phyloP scores from a whole-genome alignment of 352 stramenopile genomes.

The Saprolegnia parasitica region DNA sequence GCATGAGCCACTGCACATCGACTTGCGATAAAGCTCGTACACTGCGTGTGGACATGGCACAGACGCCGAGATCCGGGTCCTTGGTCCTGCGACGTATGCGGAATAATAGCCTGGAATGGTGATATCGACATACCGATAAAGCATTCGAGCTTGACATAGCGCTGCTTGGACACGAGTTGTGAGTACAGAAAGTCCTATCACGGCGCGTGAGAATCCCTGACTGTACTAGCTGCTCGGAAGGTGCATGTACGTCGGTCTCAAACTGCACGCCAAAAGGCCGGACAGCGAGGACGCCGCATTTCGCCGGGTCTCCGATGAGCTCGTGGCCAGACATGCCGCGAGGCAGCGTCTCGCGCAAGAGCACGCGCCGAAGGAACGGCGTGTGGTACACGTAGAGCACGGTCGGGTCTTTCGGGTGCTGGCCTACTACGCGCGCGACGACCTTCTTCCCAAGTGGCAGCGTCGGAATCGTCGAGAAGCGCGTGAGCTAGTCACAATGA shows the following conservation, averaged over 20 bases:
- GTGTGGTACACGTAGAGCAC: slow-evolving; percentile 83
- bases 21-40: background rate
- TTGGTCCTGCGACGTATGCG: background rate
- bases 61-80: background rate
- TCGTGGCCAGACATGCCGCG: slow-evolving; percentile 19
- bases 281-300: slow-evolving; percentile 44
- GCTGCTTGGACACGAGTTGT: slow-evolving; percentile 2
- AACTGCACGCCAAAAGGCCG: slow-evolving; percentile 69
- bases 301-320: slow-evolving; percentile 6
- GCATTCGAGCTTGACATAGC: slow-evolving; percentile 24
- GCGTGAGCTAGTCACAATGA: slow-evolving; percentile 53
- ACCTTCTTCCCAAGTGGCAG: slow-evolving; percentile 46
- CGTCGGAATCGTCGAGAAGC: slow-evolving; percentile 30
- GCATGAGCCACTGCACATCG: background rate
- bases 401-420: slow-evolving; percentile 57
- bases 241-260: slow-evolving; percentile 42
- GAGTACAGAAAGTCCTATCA: slow-evolving; percentile 4
- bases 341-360: slow-evolving; percentile 58
- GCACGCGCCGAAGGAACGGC: slow-evolving; percentile 50
- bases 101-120: background rate
- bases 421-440: slow-evolving; percentile 62
- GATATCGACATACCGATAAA: slow-evolving; percentile 1
- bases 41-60: slow-evolving; percentile 19
- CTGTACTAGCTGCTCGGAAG: background rate
- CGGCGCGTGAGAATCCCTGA: background rate